Percentiles rank a stretch among this genome's conserved stretches.
phyloP scores from a whole-genome alignment of 1,139 yeast genomes.

The Blastobotrys capitulatus region DNA sequence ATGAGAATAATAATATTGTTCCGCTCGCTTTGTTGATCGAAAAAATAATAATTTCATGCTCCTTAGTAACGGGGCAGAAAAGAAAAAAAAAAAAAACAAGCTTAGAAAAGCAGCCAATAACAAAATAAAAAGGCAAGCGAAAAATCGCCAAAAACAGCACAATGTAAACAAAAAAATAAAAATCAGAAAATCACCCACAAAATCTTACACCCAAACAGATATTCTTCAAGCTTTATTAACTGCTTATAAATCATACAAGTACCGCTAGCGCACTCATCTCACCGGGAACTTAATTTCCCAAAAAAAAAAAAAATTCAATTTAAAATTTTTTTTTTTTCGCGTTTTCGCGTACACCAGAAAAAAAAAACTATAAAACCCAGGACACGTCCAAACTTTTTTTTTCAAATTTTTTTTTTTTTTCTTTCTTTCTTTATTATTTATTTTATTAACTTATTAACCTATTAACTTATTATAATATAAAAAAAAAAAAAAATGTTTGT shows the following conservation, averaged over 20 bases:
- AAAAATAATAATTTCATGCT: too few relatives aligned
- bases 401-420: slow-evolving; percentile 1
- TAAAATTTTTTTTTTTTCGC: neutral
- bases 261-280: too few relatives aligned
- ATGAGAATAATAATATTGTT: too few relatives aligned
- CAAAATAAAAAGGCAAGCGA: too few relatives aligned
- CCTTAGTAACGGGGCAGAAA: too few relatives aligned
- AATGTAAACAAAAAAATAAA: neutral
- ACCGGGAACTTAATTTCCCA: too few relatives aligned
- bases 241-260: too few relatives aligned
- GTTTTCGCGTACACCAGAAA: neutral
- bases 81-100: too few relatives aligned
- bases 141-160: neutral
- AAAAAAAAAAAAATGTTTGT: slow-evolving; percentile 40
- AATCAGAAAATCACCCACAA: neutral
- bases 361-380: neutral
- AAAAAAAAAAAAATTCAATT: too few relatives aligned
- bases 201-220: neutral
- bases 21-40: too few relatives aligned
- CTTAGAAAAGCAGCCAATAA: too few relatives aligned
- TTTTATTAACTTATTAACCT: neutral
- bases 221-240: too few relatives aligned
- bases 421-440: neutral
- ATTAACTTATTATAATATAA: neutral
- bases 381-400: neutral